These are phyloP conservation scores for Closterium sp. DNA, from an alignment of 139 green algal genomes.

Conservation along the genomic window DNA sequence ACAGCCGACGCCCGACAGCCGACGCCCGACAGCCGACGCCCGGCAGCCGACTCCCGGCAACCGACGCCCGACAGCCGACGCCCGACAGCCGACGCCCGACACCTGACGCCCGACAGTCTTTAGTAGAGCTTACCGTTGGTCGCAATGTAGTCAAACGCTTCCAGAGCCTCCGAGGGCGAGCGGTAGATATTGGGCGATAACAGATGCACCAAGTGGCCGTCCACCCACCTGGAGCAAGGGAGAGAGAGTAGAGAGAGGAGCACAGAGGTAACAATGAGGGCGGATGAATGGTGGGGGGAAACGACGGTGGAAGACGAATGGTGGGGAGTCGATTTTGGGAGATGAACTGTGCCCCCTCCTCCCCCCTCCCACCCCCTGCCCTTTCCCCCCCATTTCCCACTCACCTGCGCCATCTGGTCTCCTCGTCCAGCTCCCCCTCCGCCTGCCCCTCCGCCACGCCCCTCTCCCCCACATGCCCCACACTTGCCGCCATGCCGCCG, in stretches of 20 bases:
- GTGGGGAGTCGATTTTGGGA: no score
- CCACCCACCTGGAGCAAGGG: conserved; percentile 73
- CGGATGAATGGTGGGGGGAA: no score
- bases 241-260: not conserved
- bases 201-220: conserved; percentile 86
- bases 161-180: conserved; percentile 65
- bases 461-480: not conserved
- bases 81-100: no score
- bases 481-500: not conserved
- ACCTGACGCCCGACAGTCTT: no score
- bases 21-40: no score
- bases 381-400: not conserved
- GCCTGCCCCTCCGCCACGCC: not conserved
- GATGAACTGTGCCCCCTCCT: no score
- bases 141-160: conserved; percentile 65
- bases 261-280: no score
- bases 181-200: conserved; percentile 98
- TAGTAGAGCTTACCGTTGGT: conserved; percentile 49
- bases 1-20: no score
- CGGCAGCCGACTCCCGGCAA: no score
- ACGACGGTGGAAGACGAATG: no score
- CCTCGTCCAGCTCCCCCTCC: conserved; percentile 33
- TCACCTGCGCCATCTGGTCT: conserved; percentile 36
- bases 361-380: no score
- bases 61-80: no score